Percentiles rank a stretch among this genome's conserved stretches.
These are phyloP conservation scores for Fusarium marasasianum DNA, from an alignment of 2,329 filamentous ascomycete genomes.

Conservation along the genomic window DNA sequence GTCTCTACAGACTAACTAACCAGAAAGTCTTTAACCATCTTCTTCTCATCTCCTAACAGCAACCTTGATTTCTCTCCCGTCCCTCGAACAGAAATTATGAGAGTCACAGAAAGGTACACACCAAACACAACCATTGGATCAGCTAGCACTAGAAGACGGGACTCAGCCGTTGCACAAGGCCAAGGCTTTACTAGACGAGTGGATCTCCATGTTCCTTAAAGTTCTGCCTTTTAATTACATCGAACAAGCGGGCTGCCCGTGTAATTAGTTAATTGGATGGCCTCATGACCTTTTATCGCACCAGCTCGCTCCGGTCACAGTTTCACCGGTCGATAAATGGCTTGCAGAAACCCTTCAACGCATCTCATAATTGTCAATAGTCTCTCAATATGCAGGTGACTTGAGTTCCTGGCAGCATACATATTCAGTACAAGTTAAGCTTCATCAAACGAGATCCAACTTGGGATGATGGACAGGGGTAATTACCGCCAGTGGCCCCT, in stretches of 20 bases:
- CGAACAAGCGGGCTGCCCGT: conserved; percentile 27
- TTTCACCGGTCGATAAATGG: conserved; percentile 5
- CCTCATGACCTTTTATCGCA: conserved; percentile 6
- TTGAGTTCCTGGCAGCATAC: not conserved
- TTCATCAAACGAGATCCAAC: conserved; percentile 21
- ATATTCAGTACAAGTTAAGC: conserved; percentile 14
- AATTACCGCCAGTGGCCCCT: conserved; percentile 21
- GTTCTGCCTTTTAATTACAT: conserved; percentile 44
- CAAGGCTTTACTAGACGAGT: conserved; percentile 35
- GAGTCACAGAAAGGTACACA: conserved; percentile 20
- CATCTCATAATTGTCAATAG: not conserved
- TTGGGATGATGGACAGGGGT: conserved; percentile 33
- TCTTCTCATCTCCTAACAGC: not conserved
- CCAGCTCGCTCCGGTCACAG: conserved; percentile 1
- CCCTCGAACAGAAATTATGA: conserved; percentile 24
- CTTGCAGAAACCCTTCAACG: conserved; percentile 7
- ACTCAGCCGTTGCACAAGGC: conserved; percentile 33
- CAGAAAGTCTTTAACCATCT: not conserved
- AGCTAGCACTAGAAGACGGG: conserved; percentile 29
- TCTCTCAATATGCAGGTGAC: conserved; percentile 1
- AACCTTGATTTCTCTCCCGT: not conserved
- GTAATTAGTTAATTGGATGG: conserved; percentile 34
- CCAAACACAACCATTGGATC: conserved; percentile 28
- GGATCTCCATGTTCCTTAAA: conserved; percentile 35
- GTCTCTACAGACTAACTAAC: too few species aligned